phyloP scores from a whole-genome alignment of 129 eudicot genomes.

The Arctium minus region DNA sequence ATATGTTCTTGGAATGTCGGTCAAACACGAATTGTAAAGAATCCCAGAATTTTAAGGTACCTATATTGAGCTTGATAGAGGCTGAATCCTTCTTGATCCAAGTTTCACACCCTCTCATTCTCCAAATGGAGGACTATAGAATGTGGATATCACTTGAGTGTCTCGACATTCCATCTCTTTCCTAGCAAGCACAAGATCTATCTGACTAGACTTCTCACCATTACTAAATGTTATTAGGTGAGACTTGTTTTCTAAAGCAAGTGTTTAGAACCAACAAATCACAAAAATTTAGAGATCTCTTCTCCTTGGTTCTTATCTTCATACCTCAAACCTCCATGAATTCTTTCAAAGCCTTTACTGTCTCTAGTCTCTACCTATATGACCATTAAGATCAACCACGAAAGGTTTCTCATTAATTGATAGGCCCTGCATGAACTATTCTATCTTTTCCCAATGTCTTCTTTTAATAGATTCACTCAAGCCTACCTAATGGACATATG shows the following conservation, averaged over 20 bases:
- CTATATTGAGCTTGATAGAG: background rate
- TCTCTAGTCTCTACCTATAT: background rate
- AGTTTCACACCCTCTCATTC: background rate
- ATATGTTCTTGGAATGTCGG: background rate
- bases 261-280: constrained; percentile 3
- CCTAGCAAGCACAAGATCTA: background rate
- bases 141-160: background rate
- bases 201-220: background rate
- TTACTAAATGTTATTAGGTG: background rate
- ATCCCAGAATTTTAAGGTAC: background rate
- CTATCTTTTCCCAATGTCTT: background rate
- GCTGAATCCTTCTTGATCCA: background rate
- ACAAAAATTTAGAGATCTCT: background rate
- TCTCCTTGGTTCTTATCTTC: background rate
- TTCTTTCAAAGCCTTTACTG: background rate
- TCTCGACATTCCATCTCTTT: background rate
- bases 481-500: background rate
- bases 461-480: background rate
- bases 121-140: background rate
- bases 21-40: background rate
- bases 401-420: background rate
- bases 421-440: background rate
- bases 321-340: background rate
- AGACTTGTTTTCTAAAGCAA: background rate
- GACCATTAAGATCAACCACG: background rate